Conservation (phyloP, 768 basidiomycete genomes). For the Tricholoma saponaceum region DNA sequence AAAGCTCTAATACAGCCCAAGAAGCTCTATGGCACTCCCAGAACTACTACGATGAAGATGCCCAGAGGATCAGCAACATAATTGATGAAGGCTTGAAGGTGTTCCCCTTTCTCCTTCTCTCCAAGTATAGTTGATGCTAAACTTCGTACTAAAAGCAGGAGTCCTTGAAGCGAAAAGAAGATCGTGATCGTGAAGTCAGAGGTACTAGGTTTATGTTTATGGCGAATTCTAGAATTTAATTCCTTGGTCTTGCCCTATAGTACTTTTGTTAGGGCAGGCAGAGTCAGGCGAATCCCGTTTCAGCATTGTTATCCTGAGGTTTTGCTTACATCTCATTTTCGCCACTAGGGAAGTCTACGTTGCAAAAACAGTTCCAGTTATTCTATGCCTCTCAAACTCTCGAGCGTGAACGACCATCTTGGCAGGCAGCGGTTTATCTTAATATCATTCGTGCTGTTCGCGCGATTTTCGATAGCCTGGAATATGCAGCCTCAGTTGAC, state of each 20-base stretch:
- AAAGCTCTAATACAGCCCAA: background rate
- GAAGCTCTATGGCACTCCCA: background rate
- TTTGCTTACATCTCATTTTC: background rate
- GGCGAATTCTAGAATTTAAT: background rate
- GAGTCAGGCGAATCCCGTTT: slow-evolving; percentile 10
- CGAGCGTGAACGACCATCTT: slow-evolving; percentile 14
- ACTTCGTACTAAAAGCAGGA: slow-evolving; percentile 6
- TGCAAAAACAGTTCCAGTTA: slow-evolving; percentile 16
- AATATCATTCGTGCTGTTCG: slow-evolving; percentile 13
- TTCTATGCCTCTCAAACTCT: slow-evolving; percentile 14
- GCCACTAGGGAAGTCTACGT: slow-evolving; percentile 17
- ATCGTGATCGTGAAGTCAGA: slow-evolving; percentile 10
- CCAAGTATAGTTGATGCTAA: background rate
- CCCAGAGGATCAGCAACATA: slow-evolving; percentile 9
- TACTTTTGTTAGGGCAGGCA: slow-evolving; percentile 13
- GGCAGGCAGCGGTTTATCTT: slow-evolving; percentile 13
- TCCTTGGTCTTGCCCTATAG: background rate
- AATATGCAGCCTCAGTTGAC: slow-evolving; percentile 6
- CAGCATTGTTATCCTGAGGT: background rate
- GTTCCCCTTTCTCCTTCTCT: background rate
- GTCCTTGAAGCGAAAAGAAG: slow-evolving; percentile 8
- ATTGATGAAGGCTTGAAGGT: slow-evolving; percentile 16
- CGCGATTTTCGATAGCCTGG: slow-evolving; percentile 10
- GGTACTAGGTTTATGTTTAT: slow-evolving; percentile 2
- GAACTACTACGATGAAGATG: slow-evolving; percentile 8